These are phyloP conservation scores for Rubroboletus satanas DNA, from an alignment of 768 basidiomycete species.

Conservation along the genomic window DNA sequence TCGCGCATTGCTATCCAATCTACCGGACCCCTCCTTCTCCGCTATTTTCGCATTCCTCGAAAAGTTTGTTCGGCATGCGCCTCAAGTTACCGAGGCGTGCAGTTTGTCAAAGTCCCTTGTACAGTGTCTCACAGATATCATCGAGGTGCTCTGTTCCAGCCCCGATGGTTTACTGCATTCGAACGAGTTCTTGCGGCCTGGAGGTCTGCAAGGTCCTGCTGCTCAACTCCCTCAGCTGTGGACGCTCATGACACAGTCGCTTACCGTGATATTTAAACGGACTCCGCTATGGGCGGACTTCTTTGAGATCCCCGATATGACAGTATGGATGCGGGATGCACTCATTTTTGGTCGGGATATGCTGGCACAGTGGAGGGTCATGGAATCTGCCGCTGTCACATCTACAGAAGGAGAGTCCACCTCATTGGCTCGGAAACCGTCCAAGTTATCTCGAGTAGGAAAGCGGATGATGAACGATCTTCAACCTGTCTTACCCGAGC, in stretches of 20 bases:
- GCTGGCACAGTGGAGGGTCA: slow-evolving; percentile 71
- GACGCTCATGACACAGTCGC: slow-evolving; percentile 74
- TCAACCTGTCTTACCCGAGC: slow-evolving; percentile 72
- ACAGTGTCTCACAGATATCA: slow-evolving; percentile 86
- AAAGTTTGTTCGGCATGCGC: slow-evolving; percentile 60
- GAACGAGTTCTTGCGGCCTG: slow-evolving; percentile 44
- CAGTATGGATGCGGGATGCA: slow-evolving; percentile 97
- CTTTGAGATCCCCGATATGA: slow-evolving; percentile 82
- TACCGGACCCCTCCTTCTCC: slow-evolving; percentile 60
- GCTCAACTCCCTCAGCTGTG: slow-evolving; percentile 68
- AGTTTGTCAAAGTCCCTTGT: slow-evolving; percentile 87
- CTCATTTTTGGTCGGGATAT: slow-evolving; percentile 89
- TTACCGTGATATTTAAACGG: slow-evolving; percentile 79
- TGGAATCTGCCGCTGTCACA: slow-evolving; percentile 57
- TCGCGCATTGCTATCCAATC: slow-evolving; percentile 66
- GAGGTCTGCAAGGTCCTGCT: slow-evolving; percentile 44
- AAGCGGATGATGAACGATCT: slow-evolving; percentile 75
- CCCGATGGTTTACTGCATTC: slow-evolving; percentile 69
- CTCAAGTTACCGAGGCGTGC: slow-evolving; percentile 76
- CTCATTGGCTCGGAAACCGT: slow-evolving; percentile 28
- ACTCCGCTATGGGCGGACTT: slow-evolving; percentile 80
- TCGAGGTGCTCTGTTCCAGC: slow-evolving; percentile 79
- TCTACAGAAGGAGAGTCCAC: slow-evolving; percentile 20
- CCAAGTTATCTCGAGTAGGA: slow-evolving; percentile 56
- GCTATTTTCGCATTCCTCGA: slow-evolving; percentile 69